Evolutionary conservation across 257 asterid species (phyloP).

Genomic region (Solanum piurae): DNA sequence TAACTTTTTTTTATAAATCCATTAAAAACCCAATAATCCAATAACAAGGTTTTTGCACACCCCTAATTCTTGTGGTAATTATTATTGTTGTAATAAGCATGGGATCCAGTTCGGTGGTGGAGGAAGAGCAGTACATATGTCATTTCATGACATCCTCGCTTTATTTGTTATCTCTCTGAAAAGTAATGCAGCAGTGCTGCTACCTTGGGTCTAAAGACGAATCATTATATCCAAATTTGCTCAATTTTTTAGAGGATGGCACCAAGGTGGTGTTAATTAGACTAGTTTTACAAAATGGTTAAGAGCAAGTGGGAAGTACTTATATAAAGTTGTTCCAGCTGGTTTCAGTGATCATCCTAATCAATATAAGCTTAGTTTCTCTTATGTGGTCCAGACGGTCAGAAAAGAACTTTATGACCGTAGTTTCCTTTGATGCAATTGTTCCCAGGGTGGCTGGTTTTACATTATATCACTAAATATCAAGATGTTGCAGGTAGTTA

Average conservation of each 20-base stretch:
- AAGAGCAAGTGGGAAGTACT: constrained; percentile 35
- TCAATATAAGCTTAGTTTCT: constrained; percentile 21
- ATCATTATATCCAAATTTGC: constrained; percentile 10
- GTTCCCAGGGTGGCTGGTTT: constrained; percentile 35
- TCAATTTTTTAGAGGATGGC: constrained; percentile 64
- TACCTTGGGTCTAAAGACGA: background rate
- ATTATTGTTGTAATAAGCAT: constrained; percentile 45
- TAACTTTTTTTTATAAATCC: no score
- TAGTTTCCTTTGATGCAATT: constrained; percentile 27
- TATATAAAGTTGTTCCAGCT: constrained; percentile 44
- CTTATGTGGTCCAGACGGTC: constrained; percentile 19
- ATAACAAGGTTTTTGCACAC: no score
- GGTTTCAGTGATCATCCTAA: constrained; percentile 35
- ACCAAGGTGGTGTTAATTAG: constrained; percentile 98
- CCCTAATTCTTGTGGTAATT: constrained; percentile 14
- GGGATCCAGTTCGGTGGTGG: constrained; percentile 94
- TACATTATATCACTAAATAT: constrained; percentile 30
- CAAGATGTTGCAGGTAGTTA: constrained; percentile 28
- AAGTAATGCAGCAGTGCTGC: constrained; percentile 23
- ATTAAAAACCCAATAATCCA: no score
- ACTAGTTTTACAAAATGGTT: constrained; percentile 62
- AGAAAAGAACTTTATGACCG: constrained; percentile 15
- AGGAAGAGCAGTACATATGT: constrained; percentile 92
- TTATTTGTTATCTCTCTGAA: constrained; percentile 53
- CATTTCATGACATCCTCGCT: constrained; percentile 59